phyloP scores from a whole-genome alignment of 192 early-diverging fungal species.

The Mortierella antarctica region DNA sequence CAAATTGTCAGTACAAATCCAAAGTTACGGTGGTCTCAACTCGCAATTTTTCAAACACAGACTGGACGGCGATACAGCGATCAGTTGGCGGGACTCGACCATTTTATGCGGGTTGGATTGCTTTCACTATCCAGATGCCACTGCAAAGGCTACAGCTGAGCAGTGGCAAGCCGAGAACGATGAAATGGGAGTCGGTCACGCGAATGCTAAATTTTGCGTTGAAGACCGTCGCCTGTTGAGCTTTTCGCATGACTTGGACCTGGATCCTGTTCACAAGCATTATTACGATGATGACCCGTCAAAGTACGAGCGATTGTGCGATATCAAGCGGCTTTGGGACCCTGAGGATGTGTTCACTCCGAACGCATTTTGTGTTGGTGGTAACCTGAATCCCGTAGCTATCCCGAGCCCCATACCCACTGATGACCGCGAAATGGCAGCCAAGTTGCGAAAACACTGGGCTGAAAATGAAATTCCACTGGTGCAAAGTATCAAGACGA shows the following conservation, averaged over 20 bases:
- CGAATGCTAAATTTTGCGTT: slow-evolving; percentile 11
- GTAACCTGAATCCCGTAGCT: too few relatives aligned
- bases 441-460: too few relatives aligned
- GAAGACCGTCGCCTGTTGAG: slow-evolving; percentile 37
- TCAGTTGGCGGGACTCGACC: slow-evolving; percentile 36
- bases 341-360: slow-evolving; percentile 11
- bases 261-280: neutral
- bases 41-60: slow-evolving; percentile 10
- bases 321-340: neutral
- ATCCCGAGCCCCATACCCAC: too few relatives aligned
- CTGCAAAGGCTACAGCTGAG: neutral
- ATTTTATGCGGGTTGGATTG: slow-evolving; percentile 17
- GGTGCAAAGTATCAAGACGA: neutral
- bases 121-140: slow-evolving; percentile 16
- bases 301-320: slow-evolving; percentile 6
- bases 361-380: slow-evolving; percentile 18
- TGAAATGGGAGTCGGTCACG: slow-evolving; percentile 14
- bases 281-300: slow-evolving; percentile 8
- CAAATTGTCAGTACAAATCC: slow-evolving; percentile 26
- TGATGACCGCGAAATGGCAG: too few relatives aligned
- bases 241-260: slow-evolving; percentile 13
- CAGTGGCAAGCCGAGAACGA: neutral
- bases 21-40: slow-evolving; percentile 22
- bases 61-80: slow-evolving; percentile 3
- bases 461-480: too few relatives aligned